A percentile compares a stretch with the other conserved stretches of the same genome.
phyloP scores from a whole-genome alignment of 2,329 filamentous ascomycete species.

The Ophiocordyceps polyrhachis-furcata region DNA sequence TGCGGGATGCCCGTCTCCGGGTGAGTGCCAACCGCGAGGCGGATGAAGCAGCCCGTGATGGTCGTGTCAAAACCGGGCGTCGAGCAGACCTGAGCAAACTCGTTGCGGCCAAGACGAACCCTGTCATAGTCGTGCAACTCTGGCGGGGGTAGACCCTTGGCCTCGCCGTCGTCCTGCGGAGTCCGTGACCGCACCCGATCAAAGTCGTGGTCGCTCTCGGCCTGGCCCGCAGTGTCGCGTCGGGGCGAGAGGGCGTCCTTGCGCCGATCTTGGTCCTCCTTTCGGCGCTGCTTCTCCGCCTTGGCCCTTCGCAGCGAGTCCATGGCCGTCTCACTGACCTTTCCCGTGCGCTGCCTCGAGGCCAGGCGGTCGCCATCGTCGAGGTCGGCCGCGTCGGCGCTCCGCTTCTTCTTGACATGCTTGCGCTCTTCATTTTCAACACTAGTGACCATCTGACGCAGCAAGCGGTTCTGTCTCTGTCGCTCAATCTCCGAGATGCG shows the following conservation, averaged over 20 bases:
- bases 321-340: slow-evolving; percentile 39
- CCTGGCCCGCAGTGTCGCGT: slow-evolving; percentile 21
- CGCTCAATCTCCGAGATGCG: slow-evolving; percentile 68
- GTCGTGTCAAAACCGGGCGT: slow-evolving; percentile 74
- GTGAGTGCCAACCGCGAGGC: slow-evolving; percentile 67
- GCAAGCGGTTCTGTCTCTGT: slow-evolving; percentile 61
- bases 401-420: slow-evolving; percentile 46
- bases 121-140: slow-evolving; percentile 69
- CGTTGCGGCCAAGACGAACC: slow-evolving; percentile 63
- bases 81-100: slow-evolving; percentile 84
- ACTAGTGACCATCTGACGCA: slow-evolving; percentile 57
- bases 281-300: slow-evolving; percentile 36
- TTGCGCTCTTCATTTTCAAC: slow-evolving; percentile 43
- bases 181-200: slow-evolving; percentile 36
- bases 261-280: slow-evolving; percentile 39
- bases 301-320: slow-evolving; percentile 46
- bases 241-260: slow-evolving; percentile 28
- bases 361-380: slow-evolving; percentile 60
- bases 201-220: slow-evolving; percentile 68
- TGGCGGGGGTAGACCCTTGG: slow-evolving; percentile 48
- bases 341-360: slow-evolving; percentile 45
- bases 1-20: slow-evolving; percentile 51
- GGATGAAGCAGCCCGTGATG: slow-evolving; percentile 68
- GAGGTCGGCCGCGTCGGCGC: slow-evolving; percentile 58
- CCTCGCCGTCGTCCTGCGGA: slow-evolving; percentile 36